phyloP scores from a whole-genome alignment of 2,329 filamentous ascomycete genomes.

The Polychaeton citri region DNA sequence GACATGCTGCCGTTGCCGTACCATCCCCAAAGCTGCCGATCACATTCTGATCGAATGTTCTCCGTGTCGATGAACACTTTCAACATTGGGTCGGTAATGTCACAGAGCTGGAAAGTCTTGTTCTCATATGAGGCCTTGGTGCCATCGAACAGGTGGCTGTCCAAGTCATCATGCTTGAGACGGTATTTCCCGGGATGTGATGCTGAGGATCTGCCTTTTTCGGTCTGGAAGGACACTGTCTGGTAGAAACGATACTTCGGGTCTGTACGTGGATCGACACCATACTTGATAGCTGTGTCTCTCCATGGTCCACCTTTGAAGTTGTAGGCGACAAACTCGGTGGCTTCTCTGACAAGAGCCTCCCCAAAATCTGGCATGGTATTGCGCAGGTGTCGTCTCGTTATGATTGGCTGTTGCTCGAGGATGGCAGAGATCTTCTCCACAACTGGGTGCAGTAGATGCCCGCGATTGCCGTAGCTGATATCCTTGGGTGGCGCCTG shows the following conservation, averaged over 20 bases:
- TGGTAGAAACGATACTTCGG: conserved; percentile 73
- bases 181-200: conserved; percentile 11
- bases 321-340: conserved; percentile 79
- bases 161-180: conserved; percentile 17
- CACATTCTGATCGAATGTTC: conserved; percentile 32
- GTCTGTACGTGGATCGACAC: conserved; percentile 69
- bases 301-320: conserved; percentile 89
- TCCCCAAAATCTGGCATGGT: conserved; percentile 40
- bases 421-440: conserved; percentile 52
- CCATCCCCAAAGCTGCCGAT: conserved; percentile 58
- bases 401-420: conserved; percentile 69
- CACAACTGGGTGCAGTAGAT: conserved; percentile 34
- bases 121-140: conserved; percentile 61
- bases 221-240: conserved; percentile 71
- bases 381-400: conserved; percentile 68
- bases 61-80: conserved; percentile 50
- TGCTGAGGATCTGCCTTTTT: conserved; percentile 4
- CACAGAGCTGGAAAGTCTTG: conserved; percentile 88
- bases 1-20: conserved; percentile 68
- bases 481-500: conserved; percentile 41
- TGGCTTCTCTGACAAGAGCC: conserved; percentile 53
- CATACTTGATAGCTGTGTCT: conserved; percentile 73
- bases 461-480: conserved; percentile 29
- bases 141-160: conserved; percentile 73
- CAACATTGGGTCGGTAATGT: conserved; percentile 72